phyloP scores from a whole-genome alignment of 257 asterid species.

The Phtheirospermum japonicum region DNA sequence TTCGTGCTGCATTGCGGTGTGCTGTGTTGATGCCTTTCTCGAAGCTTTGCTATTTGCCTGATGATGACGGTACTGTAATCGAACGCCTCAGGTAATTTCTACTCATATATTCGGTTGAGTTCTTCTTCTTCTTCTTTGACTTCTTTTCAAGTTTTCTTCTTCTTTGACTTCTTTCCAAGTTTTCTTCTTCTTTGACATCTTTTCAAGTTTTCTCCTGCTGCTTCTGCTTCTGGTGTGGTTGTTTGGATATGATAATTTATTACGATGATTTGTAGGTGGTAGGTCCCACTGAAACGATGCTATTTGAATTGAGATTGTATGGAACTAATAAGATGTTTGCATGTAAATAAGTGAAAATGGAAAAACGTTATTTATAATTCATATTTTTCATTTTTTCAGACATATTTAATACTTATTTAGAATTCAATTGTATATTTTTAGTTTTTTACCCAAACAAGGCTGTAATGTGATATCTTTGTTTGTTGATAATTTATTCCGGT shows the following conservation, averaged over 20 bases:
- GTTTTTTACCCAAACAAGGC: not conserved
- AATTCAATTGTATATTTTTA: too few species aligned
- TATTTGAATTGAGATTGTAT: not conserved
- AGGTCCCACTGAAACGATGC: not conserved
- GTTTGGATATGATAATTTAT: not conserved
- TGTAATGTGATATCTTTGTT: not conserved
- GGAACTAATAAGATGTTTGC: not conserved
- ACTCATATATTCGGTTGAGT: constrained; percentile 3
- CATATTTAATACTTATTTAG: too few species aligned
- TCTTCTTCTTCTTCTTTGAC: too few species aligned
- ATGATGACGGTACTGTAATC: constrained; percentile 48
- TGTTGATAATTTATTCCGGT: not conserved
- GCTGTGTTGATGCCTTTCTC: constrained; percentile 66
- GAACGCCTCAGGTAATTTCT: constrained; percentile 54
- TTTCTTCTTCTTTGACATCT: too few species aligned
- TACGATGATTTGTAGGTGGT: not conserved
- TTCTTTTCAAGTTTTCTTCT: too few species aligned
- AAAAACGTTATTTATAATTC: too few species aligned
- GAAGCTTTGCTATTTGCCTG: constrained; percentile 59
- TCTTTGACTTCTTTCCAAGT: too few species aligned
- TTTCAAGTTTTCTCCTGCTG: too few species aligned
- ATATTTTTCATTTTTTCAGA: too few species aligned
- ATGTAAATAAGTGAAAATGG: too few species aligned
- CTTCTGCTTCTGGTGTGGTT: not conserved
- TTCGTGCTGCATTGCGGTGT: constrained; percentile 52